phyloP scores from a whole-genome alignment of 306 rosid genomes.

The Rubus parviflorus region DNA sequence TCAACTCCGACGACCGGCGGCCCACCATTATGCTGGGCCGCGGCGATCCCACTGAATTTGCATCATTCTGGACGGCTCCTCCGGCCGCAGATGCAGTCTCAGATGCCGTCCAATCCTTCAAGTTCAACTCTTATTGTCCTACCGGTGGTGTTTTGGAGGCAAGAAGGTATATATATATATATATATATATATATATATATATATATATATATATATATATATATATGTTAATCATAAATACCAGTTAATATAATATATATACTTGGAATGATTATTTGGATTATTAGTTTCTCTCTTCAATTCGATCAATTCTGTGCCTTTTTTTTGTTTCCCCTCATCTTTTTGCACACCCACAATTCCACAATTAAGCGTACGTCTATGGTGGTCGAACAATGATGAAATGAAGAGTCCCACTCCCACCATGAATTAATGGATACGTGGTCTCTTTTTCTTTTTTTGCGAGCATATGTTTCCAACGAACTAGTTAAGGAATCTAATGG shows the following conservation, averaged over 20 bases:
- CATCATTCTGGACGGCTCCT: slow-evolving; percentile 33
- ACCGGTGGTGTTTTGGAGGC: slow-evolving; percentile 41
- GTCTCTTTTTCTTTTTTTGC: no score
- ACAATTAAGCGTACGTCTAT: not conserved
- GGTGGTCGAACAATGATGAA: not conserved
- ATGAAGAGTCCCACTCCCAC: no score
- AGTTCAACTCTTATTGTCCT: slow-evolving; percentile 51
- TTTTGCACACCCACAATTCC: not conserved
- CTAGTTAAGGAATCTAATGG: no score
- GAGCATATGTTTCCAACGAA: no score
- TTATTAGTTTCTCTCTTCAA: not conserved
- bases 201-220: no score
- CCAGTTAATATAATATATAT: no score
- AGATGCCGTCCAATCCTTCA: slow-evolving; percentile 36
- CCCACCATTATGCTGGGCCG: slow-evolving; percentile 40
- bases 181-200: no score
- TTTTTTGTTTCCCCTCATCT: not conserved
- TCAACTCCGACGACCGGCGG: slow-evolving; percentile 27
- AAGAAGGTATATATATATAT: slow-evolving; percentile 45
- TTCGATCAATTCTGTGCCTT: no score
- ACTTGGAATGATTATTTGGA: not conserved
- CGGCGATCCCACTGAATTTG: slow-evolving; percentile 49
- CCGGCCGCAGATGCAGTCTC: slow-evolving; percentile 35
- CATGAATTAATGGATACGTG: no score
- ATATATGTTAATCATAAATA: not conserved